Percentiles rank a stretch among this genome's conserved stretches.
phyloP scores from a whole-genome alignment of 2,329 filamentous ascomycete species.

The Pseudogymnoascus sp. region DNA sequence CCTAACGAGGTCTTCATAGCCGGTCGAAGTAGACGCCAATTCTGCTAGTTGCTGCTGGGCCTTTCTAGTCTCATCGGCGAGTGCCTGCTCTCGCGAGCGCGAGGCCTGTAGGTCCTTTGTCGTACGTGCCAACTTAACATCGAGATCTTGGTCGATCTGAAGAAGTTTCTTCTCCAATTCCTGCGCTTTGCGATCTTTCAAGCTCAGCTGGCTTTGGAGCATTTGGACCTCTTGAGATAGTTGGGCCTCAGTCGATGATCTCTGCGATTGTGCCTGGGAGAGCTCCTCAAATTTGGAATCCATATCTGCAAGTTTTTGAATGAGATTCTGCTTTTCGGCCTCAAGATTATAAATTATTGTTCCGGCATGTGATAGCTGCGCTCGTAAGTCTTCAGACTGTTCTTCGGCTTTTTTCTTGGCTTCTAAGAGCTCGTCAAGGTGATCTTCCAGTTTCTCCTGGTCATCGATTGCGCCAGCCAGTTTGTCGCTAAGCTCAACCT shows the following conservation, averaged over 20 bases:
- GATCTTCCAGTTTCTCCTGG: conserved; percentile 87
- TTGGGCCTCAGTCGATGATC: conserved; percentile 66
- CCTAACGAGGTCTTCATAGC: conserved; percentile 88
- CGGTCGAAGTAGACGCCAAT: conserved; percentile 82
- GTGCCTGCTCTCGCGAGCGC: conserved; percentile 66
- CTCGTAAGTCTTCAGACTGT: conserved; percentile 68
- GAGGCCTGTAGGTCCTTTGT: conserved; percentile 72
- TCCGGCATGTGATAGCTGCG: conserved; percentile 85
- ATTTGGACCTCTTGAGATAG: conserved; percentile 81
- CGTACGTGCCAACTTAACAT: conserved; percentile 69
- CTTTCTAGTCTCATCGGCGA: conserved; percentile 71
- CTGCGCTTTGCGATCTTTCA: conserved; percentile 84
- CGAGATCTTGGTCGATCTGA: conserved; percentile 79
- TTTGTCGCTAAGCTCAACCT: conserved; percentile 87
- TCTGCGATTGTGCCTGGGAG: conserved; percentile 60
- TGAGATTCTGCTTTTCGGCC: conserved; percentile 71
- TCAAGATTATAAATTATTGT: conserved; percentile 79
- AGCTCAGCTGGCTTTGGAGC: conserved; percentile 77
- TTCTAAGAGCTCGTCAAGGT: conserved; percentile 79
- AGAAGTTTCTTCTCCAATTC: conserved; percentile 80
- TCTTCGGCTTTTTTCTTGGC: conserved; percentile 85
- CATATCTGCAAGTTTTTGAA: conserved; percentile 57
- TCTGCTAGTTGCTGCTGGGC: conserved; percentile 80
- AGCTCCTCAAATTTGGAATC: conserved; percentile 65
- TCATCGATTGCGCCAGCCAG: conserved; percentile 86